Evolutionary conservation across 306 rosid species (phyloP).

Genomic region (Prunus persica): DNA sequence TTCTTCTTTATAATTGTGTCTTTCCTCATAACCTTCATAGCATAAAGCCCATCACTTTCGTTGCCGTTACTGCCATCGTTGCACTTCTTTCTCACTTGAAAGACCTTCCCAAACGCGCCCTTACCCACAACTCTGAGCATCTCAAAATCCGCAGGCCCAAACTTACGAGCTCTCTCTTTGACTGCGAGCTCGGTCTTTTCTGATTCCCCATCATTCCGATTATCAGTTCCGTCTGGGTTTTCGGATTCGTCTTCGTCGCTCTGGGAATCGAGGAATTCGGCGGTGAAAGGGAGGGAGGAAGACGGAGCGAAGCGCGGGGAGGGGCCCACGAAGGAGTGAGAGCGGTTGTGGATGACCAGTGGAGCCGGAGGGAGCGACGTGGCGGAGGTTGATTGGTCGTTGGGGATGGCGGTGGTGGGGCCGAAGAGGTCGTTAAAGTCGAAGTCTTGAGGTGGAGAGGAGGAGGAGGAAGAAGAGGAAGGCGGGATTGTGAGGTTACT

Average conservation of each 20-base stretch:
- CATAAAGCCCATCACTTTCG: conserved; percentile 57
- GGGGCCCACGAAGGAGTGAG: conserved; percentile 97
- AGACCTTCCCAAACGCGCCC: conserved; percentile 93
- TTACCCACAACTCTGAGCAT: conserved; percentile 76
- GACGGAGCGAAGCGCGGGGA: conserved; percentile 62
- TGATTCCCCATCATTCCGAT: conserved; percentile 4
- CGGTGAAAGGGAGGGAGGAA: conserved; percentile 34
- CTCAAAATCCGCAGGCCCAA: conserved; percentile 76
- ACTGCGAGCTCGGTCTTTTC: conserved; percentile 3
- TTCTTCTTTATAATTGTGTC: conserved; percentile 84
- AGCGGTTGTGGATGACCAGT: conserved; percentile 61
- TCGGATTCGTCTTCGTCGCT: conserved; percentile 33
- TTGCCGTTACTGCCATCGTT: conserved; percentile 1
- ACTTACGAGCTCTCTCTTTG: conserved; percentile 29
- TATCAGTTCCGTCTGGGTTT: background rate
- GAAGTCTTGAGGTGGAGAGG: conserved; percentile 35
- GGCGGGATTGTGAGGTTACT: conserved; percentile 61
- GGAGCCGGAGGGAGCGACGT: conserved; percentile 29
- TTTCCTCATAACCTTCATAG: conserved; percentile 96
- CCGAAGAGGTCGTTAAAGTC: conserved; percentile 48
- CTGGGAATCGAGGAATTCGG: conserved; percentile 41
- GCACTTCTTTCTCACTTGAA: conserved; percentile 59
- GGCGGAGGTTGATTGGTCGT: conserved; percentile 25
- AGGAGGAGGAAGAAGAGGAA: conserved; percentile 38
- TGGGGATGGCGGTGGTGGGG: conserved; percentile 31